A percentile compares a stretch with the other conserved stretches of the same genome.
Evolutionary conservation across 352 stramenopile species (phyloP).

Genomic region (Pythium biforme): DNA sequence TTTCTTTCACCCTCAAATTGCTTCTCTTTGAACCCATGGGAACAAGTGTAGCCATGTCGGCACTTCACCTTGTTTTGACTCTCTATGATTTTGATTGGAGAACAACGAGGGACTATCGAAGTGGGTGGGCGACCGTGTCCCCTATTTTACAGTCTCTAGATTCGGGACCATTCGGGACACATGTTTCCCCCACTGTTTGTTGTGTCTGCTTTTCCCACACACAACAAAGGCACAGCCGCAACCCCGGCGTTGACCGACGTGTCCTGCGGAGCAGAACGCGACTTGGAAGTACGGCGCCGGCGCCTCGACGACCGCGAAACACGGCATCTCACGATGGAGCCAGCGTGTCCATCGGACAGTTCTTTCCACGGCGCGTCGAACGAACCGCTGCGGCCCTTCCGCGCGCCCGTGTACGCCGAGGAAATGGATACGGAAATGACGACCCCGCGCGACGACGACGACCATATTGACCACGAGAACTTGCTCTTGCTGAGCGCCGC

Average conservation of each 20-base stretch:
- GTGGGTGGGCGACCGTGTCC: constrained; percentile 1
- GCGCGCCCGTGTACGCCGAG: constrained; percentile 5
- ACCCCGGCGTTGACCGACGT: constrained; percentile 18
- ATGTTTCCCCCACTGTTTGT: constrained; percentile 4
- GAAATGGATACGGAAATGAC: constrained; percentile 32
- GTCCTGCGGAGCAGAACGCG: constrained; percentile 16
- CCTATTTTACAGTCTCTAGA: not conserved
- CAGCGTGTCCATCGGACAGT: constrained; percentile 11
- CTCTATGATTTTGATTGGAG: no score
- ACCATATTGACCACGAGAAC: not conserved
- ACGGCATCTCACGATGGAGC: constrained; percentile 16
- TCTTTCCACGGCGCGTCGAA: constrained; percentile 10
- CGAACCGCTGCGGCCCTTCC: constrained; percentile 10
- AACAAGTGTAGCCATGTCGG: not conserved
- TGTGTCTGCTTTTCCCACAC: no score
- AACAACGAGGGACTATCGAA: no score
- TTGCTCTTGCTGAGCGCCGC: not conserved
- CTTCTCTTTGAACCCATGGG: not conserved
- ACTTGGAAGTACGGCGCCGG: no score
- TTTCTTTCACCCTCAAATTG: not conserved
- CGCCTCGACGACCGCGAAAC: no score
- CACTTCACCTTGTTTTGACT: constrained; percentile 4
- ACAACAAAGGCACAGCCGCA: no score
- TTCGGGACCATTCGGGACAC: constrained; percentile 23
- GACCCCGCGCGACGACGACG: constrained; percentile 8